Conservation (phyloP, 148 eudicot genomes). For the Chenopodium suecicum region DNA sequence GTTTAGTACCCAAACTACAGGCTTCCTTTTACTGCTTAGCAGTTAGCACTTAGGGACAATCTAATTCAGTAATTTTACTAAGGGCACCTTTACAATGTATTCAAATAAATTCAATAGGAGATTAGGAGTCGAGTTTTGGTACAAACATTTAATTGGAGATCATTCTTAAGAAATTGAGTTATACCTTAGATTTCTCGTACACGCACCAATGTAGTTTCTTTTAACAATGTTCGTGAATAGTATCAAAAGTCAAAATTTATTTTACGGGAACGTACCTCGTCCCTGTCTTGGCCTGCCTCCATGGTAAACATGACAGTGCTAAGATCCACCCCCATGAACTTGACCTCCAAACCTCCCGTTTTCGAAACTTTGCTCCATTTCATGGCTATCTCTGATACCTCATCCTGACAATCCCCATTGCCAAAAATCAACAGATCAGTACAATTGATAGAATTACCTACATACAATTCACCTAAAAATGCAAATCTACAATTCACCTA, state of each 20-base stretch:
- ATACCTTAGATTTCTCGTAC: too few species aligned
- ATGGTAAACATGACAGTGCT: constrained; percentile 85
- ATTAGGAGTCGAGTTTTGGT: too few species aligned
- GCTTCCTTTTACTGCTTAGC: not conserved
- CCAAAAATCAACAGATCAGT: not conserved
- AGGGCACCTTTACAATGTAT: not conserved
- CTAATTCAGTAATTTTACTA: not conserved
- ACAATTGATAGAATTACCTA: not conserved
- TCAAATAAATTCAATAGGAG: too few species aligned
- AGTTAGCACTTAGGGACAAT: not conserved
- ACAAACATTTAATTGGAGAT: too few species aligned
- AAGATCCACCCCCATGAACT: constrained; percentile 72
- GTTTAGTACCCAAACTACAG: not conserved
- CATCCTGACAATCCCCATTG: constrained; percentile 49
- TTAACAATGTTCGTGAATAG: not conserved
- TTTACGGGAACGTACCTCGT: constrained; percentile 51
- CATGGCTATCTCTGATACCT: constrained; percentile 62
- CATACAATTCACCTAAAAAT: too few species aligned
- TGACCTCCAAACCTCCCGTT: constrained; percentile 71
- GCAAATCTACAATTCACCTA: not conserved
- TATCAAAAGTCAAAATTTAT: not conserved
- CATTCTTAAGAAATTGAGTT: not conserved
- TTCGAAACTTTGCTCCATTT: constrained; percentile 79
- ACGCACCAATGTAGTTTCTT: not conserved
- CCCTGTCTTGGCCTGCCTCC: constrained; percentile 68